A percentile compares a stretch with the other conserved stretches of the same genome.
These are phyloP conservation scores for Citrullus mucosospermus DNA, from an alignment of 306 rosid species.

Conservation along the genomic window DNA sequence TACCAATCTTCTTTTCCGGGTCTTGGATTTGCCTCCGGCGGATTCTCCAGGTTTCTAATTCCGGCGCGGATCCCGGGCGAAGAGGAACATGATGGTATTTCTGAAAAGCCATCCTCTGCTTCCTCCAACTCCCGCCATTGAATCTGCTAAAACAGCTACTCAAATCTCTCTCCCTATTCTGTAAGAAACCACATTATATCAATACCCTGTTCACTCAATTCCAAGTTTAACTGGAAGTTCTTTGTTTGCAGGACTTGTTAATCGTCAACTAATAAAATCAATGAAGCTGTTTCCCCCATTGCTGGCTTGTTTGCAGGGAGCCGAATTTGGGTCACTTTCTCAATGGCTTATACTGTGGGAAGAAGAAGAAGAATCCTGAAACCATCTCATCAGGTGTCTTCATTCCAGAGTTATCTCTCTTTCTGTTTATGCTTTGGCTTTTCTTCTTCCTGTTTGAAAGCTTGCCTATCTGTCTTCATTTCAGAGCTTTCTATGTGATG, in stretches of 20 bases:
- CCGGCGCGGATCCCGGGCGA: conserved; percentile 85
- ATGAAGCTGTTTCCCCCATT: neutral
- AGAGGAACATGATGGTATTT: conserved; percentile 72
- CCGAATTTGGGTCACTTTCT: neutral
- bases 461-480: neutral
- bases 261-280: neutral
- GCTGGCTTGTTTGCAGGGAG: neutral
- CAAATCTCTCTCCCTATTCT: conserved; percentile 4
- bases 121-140: conserved; percentile 93
- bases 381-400: neutral
- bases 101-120: conserved; percentile 82
- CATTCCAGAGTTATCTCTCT: neutral
- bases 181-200: neutral
- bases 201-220: neutral
- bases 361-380: neutral
- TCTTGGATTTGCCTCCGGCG: conserved; percentile 46
- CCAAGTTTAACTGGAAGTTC: neutral
- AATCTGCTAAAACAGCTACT: neutral
- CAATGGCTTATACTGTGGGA: neutral
- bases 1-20: conserved; percentile 25
- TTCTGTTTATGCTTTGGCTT: neutral
- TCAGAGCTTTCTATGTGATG: neutral
- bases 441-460: neutral
- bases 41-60: conserved; percentile 56
- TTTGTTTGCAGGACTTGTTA: neutral